Percentiles rank a stretch among this genome's conserved stretches.
phyloP scores from a whole-genome alignment of 306 rosid species.

The Malus sieversii region DNA sequence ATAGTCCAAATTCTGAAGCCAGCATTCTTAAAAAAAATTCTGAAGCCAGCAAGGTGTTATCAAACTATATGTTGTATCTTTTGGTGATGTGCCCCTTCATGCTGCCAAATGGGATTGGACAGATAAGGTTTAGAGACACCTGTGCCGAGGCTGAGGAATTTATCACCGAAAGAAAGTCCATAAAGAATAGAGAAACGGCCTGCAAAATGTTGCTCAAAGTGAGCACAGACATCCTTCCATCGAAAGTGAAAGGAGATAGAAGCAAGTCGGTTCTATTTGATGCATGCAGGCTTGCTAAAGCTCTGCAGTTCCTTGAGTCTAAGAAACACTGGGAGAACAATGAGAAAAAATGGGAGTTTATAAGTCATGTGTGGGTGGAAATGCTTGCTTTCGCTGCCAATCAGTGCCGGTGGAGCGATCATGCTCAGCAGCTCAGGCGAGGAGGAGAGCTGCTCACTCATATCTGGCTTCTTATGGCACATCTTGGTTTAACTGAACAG shows the following conservation, averaged over 20 bases:
- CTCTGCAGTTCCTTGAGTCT: background rate
- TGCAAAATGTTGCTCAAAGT: background rate
- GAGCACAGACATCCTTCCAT: background rate
- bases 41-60: background rate
- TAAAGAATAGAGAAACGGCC: background rate
- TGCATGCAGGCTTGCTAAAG: background rate
- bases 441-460: slow-evolving; percentile 21
- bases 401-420: slow-evolving; percentile 4
- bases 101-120: slow-evolving; percentile 2
- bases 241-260: background rate
- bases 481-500: slow-evolving; percentile 20
- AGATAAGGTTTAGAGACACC: slow-evolving; percentile 14
- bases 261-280: background rate
- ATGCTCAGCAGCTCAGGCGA: slow-evolving; percentile 1
- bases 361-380: slow-evolving; percentile 14
- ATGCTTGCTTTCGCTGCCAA: background rate
- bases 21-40: background rate
- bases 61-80: slow-evolving; percentile 8
- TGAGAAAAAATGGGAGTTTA: background rate
- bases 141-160: slow-evolving; percentile 26
- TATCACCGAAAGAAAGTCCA: slow-evolving; percentile 6
- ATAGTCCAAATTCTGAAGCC: no score
- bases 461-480: slow-evolving; percentile 33
- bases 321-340: background rate
- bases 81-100: background rate